phyloP scores from a whole-genome alignment of 1,284 basidiomycete genomes.

The Cutaneotrichosporon arboriforme region DNA sequence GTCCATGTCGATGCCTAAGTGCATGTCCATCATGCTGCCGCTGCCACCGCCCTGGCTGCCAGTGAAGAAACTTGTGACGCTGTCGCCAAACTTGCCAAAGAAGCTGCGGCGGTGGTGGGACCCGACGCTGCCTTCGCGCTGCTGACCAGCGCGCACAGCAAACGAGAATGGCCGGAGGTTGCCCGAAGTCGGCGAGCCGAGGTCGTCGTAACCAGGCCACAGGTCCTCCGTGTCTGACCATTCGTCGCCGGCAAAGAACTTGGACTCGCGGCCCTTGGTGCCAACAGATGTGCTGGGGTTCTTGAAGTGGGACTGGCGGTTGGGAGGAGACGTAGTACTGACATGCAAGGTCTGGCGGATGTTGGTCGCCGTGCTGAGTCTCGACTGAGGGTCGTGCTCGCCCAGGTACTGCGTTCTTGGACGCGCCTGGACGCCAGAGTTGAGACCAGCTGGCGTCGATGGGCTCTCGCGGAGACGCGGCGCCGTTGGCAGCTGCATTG shows the following conservation, averaged over 20 bases:
- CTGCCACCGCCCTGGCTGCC: slow-evolving; percentile 67
- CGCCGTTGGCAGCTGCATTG: slow-evolving; percentile 5
- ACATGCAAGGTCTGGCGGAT: slow-evolving; percentile 3
- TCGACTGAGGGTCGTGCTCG: slow-evolving; percentile 25
- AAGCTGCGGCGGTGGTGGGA: slow-evolving; percentile 41
- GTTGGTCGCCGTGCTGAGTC: not conserved
- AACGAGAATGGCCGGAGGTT: slow-evolving; percentile 46
- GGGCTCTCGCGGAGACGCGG: slow-evolving; percentile 33
- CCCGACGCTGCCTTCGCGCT: slow-evolving; percentile 30
- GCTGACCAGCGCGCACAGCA: slow-evolving; percentile 39
- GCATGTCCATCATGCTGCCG: slow-evolving; percentile 88
- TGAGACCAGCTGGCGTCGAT: slow-evolving; percentile 37
- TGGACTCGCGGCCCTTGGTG: slow-evolving; percentile 14
- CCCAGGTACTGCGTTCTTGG: slow-evolving; percentile 39
- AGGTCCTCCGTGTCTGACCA: slow-evolving; percentile 32
- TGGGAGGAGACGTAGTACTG: slow-evolving; percentile 5
- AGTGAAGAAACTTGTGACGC: slow-evolving; percentile 71
- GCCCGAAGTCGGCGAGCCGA: slow-evolving; percentile 20
- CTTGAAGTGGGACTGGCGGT: slow-evolving; percentile 15
- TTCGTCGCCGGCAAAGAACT: slow-evolving; percentile 13
- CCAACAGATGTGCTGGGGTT: slow-evolving; percentile 7
- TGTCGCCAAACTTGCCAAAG: slow-evolving; percentile 62
- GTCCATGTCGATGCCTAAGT: slow-evolving; percentile 50
- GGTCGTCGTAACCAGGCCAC: slow-evolving; percentile 27
- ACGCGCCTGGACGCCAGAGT: slow-evolving; percentile 16